These are phyloP conservation scores for Pseudozyma hubeiensis DNA, from an alignment of 1,284 basidiomycete genomes.

Conservation along the genomic window DNA sequence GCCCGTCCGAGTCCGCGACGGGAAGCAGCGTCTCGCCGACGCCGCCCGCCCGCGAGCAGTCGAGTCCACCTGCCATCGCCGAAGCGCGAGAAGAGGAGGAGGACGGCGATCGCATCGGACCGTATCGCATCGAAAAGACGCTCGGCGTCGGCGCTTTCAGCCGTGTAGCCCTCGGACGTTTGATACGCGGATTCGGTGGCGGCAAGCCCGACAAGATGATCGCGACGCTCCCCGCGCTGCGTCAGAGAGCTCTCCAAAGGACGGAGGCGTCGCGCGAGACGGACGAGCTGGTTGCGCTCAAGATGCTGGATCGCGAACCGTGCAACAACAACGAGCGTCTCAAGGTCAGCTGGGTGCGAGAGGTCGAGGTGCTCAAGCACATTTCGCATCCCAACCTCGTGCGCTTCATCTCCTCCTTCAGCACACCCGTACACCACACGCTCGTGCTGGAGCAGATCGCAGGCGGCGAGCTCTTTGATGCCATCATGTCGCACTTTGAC, in stretches of 20 bases:
- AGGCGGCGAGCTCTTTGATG: slow-evolving; percentile 85
- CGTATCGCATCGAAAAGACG: slow-evolving; percentile 53
- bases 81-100: slow-evolving; percentile 56
- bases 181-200: slow-evolving; percentile 8
- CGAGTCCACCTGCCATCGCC: slow-evolving; percentile 11
- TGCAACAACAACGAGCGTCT: slow-evolving; percentile 77
- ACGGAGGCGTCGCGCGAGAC: background rate
- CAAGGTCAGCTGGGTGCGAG: slow-evolving; percentile 83
- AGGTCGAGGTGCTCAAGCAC: slow-evolving; percentile 87
- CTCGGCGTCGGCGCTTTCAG: slow-evolving; percentile 67
- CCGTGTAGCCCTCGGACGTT: slow-evolving; percentile 59
- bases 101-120: slow-evolving; percentile 48
- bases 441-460: slow-evolving; percentile 82
- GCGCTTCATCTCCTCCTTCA: slow-evolving; percentile 79
- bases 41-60: slow-evolving; percentile 2
- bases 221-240: slow-evolving; percentile 30
- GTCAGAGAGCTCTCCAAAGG: slow-evolving; percentile 28
- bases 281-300: slow-evolving; percentile 79
- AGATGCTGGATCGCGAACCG: slow-evolving; percentile 78
- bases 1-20: slow-evolving; percentile 28
- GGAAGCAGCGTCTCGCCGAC: slow-evolving; percentile 37
- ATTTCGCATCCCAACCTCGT: slow-evolving; percentile 87
- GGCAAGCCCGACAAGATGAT: slow-evolving; percentile 17
- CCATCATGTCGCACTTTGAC: slow-evolving; percentile 76
- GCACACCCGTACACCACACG: slow-evolving; percentile 80